Evolutionary conservation across 306 rosid genomes (phyloP), one percentile per base, ranked within the genome.

Genomic region (Hippophae tibetana): DNA sequence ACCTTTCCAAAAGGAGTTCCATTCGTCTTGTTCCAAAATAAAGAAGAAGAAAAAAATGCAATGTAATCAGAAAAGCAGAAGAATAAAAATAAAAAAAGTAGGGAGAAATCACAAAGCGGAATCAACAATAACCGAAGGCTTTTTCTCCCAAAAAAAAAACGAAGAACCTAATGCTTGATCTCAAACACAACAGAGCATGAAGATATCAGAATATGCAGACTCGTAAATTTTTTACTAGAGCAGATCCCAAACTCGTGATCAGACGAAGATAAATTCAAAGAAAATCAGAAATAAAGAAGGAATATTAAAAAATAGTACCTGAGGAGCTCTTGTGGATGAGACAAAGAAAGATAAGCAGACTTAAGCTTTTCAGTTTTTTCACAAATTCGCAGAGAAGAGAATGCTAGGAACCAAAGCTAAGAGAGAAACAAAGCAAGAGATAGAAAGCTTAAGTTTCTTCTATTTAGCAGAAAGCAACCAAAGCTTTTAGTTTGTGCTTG

Each of bases 391-490:
- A 61, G 54, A 69, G 59, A 31, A 31, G 61, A 52, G 69, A 75
- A 75, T 76, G 82, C 72, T 38, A 9, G 14, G 57, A 61, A 69
- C 61, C 46, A 56, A 43, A 63, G 74, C 52, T 61, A 56, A 52
- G 62, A 46, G 10, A 53, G 63, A 57, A 55, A 27, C 63, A 65
- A 54, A 42, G 31, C 40, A 60, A 64, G 45, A 47, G 50, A 23
- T 54, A 71, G 62, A 57, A 67, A 57, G 67, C 25, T 84, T 52
- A 87, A 73, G 96, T 71, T 25, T 78, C 83, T 85, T 87, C 96
- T 89, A 90, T 90, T 74, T 74, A 70, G 81, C 85, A 81, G 82
- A 85, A 81, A 81, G 84, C 78, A 87, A 84, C 78, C 81, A 81
- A 83, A 77, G 78, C 63, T 61, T 49, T 54, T 69, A 63, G 64